Percentiles rank a stretch among this genome's conserved stretches.
Conservation (phyloP, 2,329 filamentous ascomycete species). For the Onygenales sp. region DNA sequence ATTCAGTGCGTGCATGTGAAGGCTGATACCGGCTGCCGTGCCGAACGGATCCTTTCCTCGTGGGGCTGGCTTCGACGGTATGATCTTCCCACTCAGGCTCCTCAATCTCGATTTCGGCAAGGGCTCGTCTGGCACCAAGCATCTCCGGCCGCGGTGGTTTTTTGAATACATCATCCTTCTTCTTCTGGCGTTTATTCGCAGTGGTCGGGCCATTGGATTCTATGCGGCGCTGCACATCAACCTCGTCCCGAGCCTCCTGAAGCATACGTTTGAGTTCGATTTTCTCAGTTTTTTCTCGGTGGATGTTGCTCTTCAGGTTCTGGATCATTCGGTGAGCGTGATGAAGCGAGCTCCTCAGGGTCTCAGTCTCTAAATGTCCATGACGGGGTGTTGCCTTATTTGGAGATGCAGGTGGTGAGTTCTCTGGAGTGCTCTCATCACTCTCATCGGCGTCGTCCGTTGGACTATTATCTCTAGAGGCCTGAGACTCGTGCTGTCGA, state of each 20-base stretch:
- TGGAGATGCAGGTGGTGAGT: constrained; percentile 83
- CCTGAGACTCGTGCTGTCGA: constrained; percentile 56
- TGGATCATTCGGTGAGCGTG: constrained; percentile 97
- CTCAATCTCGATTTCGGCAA: constrained; percentile 68
- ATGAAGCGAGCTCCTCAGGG: constrained; percentile 82
- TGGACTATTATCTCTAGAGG: constrained; percentile 48
- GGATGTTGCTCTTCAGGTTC: constrained; percentile 85
- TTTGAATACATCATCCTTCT: constrained; percentile 61
- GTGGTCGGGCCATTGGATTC: constrained; percentile 39
- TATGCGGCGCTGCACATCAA: constrained; percentile 55
- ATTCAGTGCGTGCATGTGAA: constrained; percentile 11
- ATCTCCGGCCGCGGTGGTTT: constrained; percentile 64
- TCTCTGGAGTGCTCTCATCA: constrained; percentile 69
- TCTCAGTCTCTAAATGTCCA: constrained; percentile 87
- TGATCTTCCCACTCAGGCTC: constrained; percentile 90
- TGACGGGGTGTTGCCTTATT: constrained; percentile 87
- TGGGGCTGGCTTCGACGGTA: constrained; percentile 49
- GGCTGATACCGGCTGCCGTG: constrained; percentile 6
- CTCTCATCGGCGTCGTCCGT: constrained; percentile 56
- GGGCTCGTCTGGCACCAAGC: constrained; percentile 66
- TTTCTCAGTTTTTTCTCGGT: constrained; percentile 98
- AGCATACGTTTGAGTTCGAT: constrained; percentile 90
- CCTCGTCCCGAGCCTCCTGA: constrained; percentile 86
- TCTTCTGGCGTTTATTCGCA: constrained; percentile 47
- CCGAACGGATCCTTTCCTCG: constrained; percentile 30